Percentiles rank a stretch among this genome's conserved stretches.
Conservation (phyloP, 352 stramenopile genomes). For the Thraustotheca clavata region DNA sequence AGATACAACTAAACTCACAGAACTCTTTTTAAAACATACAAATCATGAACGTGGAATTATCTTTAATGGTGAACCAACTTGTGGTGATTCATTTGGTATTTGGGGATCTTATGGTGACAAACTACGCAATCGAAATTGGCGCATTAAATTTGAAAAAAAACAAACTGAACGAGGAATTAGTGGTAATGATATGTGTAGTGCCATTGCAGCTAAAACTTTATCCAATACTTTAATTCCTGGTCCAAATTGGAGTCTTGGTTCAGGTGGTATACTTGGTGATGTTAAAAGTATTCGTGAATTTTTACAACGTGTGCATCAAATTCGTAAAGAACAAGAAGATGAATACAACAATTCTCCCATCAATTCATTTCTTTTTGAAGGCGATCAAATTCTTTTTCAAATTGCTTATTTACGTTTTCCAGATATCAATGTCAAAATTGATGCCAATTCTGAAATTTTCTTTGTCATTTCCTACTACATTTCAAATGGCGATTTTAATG, state of each 20-base stretch:
- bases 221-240: background rate
- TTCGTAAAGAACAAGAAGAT: background rate
- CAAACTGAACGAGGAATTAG: background rate
- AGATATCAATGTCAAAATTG: constrained; percentile 15
- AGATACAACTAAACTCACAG: background rate
- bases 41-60: background rate
- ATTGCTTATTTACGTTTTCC: constrained; percentile 8
- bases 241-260: constrained; percentile 20
- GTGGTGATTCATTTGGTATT: constrained; percentile 14
- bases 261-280: constrained; percentile 15
- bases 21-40: constrained; percentile 12
- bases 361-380: constrained; percentile 4
- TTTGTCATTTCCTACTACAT: constrained; percentile 16
- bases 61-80: constrained; percentile 16
- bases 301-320: background rate
- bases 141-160: background rate
- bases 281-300: constrained; percentile 12
- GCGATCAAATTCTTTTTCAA: constrained; percentile 18
- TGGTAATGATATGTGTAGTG: constrained; percentile 7
- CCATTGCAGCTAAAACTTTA: constrained; percentile 1
- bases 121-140: background rate
- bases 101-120: constrained; percentile 1
- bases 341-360: background rate
- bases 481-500: background rate
- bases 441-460: constrained; percentile 13